Base-by-base conservation (phyloP, 106 monocot genomes). In the Posidonia australis region DNA sequence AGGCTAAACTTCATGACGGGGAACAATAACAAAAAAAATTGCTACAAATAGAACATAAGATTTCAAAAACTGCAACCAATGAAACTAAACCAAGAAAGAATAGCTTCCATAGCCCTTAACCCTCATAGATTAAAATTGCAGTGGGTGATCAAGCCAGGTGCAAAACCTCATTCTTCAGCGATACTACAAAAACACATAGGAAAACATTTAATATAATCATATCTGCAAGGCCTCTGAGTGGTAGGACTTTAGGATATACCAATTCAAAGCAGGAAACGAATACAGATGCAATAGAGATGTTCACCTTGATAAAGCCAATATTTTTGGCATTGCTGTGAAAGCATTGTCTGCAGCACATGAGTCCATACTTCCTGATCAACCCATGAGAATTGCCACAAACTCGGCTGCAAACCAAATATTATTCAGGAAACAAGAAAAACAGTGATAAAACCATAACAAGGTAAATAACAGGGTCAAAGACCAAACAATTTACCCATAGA, bases 311-410 rank as follows among this genome's bases (percentile, higher is more conserved):
- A 49, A 67, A 67, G 17, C 67, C 67, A 67, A 67, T 67, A 25
- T 67, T 44, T 44, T 48, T 66, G 25, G 66, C 66, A 25, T 66
- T 66, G 66, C 66, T 66, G 66, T 48, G 66, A 49, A 67, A 67
- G 54, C 67, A 67, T 53, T 67, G 67, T 42, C 67, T 67, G 54
- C 67, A 67, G 36, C 67, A 67, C 67, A 67, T 55, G 32, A 54
- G 53, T 10, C 54, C 67, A 67, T 67, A 67, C 67, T 67, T 67
- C 67, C 67, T 54, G 54, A 67, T 67, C 20, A 67, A 41, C n/a
- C 67, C 67, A 43, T 67, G 67, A 5, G 67, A 25, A 24, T 67
- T 67, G 0, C 67, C 67, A 55, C 54, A 67, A 18, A 67, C 67
- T 30, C 67, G 67, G 54, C 67, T 70, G 70, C 31, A 48, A 6